Evolutionary conservation across 2,329 filamentous ascomycete species (phyloP).

Genomic region (Alternaria arborescens): DNA sequence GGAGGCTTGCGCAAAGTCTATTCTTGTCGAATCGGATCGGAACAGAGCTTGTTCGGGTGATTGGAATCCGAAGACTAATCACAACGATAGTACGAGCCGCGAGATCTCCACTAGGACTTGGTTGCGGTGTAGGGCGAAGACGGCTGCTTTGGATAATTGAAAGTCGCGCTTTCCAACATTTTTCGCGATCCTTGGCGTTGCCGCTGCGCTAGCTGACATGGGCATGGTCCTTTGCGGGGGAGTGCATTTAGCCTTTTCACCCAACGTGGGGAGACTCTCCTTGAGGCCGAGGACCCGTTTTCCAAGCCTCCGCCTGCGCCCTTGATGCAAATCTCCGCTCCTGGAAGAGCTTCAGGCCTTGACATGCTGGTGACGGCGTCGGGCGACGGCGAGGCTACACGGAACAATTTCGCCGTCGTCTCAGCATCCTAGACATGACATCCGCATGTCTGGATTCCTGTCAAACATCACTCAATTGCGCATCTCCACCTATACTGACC

Average conservation of each 20-base stretch:
- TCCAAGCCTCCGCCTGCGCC: constrained; percentile 24
- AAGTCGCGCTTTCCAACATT: constrained; percentile 21
- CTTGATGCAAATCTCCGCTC: constrained; percentile 1
- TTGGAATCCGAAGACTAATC: not conserved
- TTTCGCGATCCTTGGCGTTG: constrained; percentile 22
- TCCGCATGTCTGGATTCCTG: constrained; percentile 4
- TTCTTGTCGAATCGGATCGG: not conserved
- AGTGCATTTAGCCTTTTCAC: constrained; percentile 41
- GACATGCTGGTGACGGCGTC: too few relatives aligned
- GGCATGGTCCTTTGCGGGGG: constrained; percentile 30
- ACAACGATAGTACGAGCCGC: not conserved
- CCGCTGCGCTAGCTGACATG: constrained; percentile 14
- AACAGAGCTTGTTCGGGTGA: not conserved
- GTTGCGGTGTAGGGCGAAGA: constrained; percentile 6
- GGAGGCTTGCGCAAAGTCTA: constrained; percentile 3
- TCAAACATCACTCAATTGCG: constrained; percentile 18
- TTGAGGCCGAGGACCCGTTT: constrained; percentile 41
- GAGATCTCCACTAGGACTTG: not conserved
- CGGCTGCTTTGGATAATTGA: constrained; percentile 17
- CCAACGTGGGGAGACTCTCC: constrained; percentile 22
- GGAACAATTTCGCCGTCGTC: constrained; percentile 38
- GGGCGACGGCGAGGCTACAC: not conserved
- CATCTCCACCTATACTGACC: not conserved
- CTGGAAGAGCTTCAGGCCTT: not conserved
- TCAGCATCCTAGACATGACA: not conserved